Evolutionary conservation across 306 rosid species (phyloP).

Genomic region (Prunus davidiana): DNA sequence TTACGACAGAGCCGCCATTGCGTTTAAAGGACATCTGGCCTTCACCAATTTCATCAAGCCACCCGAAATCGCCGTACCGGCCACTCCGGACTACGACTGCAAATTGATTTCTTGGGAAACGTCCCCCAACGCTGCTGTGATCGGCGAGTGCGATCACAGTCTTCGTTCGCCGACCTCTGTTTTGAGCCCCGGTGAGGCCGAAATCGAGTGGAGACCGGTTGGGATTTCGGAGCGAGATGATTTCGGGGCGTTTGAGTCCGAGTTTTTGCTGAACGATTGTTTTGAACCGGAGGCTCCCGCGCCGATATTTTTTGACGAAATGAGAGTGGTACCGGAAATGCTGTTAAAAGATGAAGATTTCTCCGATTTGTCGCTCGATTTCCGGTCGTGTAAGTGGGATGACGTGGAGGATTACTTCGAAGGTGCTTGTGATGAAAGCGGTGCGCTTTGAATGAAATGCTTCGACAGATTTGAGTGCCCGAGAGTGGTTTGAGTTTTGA

Average conservation of each 20-base stretch:
- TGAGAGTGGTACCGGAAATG: slow-evolving; percentile 5
- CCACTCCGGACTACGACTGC: neutral
- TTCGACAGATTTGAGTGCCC: neutral
- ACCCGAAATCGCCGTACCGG: neutral
- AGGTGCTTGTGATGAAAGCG: slow-evolving; percentile 17
- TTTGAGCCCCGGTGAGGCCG: slow-evolving; percentile 8
- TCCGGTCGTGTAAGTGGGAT: slow-evolving; percentile 71
- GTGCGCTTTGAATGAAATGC: neutral
- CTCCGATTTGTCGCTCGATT: slow-evolving; percentile 32
- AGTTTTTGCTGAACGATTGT: neutral
- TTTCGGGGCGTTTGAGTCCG: slow-evolving; percentile 4
- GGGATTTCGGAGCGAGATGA: slow-evolving; percentile 8
- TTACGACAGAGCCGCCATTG: slow-evolving; percentile 59
- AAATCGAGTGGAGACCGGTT: neutral
- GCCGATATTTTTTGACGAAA: slow-evolving; percentile 26
- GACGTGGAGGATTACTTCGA: slow-evolving; percentile 52
- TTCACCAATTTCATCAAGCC: slow-evolving; percentile 41
- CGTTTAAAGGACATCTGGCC: slow-evolving; percentile 47
- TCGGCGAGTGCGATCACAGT: slow-evolving; percentile 8
- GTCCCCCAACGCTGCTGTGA: neutral
- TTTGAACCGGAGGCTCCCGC: slow-evolving; percentile 1
- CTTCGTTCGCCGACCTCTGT: slow-evolving; percentile 48
- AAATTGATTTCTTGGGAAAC: neutral
- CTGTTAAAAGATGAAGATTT: slow-evolving; percentile 7
- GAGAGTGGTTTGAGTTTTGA: neutral